Evolutionary conservation across 2,329 filamentous ascomycete species (phyloP), one percentile per base, ranked within the genome.

Genomic region (Fusarium penzigii): DNA sequence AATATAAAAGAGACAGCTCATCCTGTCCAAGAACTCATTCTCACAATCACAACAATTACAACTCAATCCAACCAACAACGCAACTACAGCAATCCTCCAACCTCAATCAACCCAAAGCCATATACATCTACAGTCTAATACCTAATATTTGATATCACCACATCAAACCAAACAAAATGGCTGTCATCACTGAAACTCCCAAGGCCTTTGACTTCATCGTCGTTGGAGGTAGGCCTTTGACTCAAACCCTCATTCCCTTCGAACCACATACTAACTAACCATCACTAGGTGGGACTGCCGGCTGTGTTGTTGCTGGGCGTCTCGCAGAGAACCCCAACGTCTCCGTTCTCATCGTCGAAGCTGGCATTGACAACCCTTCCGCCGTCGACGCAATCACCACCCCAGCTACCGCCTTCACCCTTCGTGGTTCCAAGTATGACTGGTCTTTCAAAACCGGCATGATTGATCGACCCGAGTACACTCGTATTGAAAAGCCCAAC

Each of bases 381-480:
- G 71, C 79, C 6, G 68, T 81, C 41, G 74, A 78, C 17, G 75
- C 79, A 42, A 80, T 83, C 59, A 78, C 71, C 5, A 84, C 80
- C 5, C 82, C 81, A 1, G 73, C 78, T 2, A 68, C 70, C 9
- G 80, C 78, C 36, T 78, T 85, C 59, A 73, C 77, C 4, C 75
- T 85, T 1, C 77, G 82, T 14, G 76, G 74, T 38, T 80, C 78
- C 63, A 68, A 82, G 60, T 76, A 83, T 55, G 82, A 86, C 66
- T 85, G 81, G 81, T 72, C 71, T 0, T 86, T 84, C 69, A 85
- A 86, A 70, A 81, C 80, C 2, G 84, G 80, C 29, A 78, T 86
- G 69, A 77, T 86, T 63, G 76, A 83, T 49, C 76, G 81, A 2
- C 71, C 75, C 11, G 81, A 86, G 59, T 86, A 85, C 62, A 78